Percentiles rank a stretch among this genome's conserved stretches.
These are phyloP conservation scores for Salix viminalis DNA, from an alignment of 345 rosid species.

Conservation along the genomic window DNA sequence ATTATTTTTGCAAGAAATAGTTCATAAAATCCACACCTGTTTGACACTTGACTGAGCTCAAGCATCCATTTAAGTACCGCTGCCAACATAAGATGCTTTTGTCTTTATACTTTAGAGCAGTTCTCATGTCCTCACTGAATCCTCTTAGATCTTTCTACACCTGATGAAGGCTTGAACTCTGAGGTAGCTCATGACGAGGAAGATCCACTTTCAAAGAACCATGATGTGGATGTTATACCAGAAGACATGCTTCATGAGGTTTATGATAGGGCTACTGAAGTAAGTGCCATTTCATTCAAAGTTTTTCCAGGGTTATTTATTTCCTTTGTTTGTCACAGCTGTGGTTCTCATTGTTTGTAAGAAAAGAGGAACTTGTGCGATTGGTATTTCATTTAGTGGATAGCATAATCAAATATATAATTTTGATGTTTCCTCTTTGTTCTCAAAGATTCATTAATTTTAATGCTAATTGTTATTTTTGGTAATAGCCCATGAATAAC, in stretches of 20 bases:
- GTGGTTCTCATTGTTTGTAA: not conserved
- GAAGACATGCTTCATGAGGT: slow-evolving; percentile 57
- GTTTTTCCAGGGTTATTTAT: not conserved
- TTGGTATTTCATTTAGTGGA: not conserved
- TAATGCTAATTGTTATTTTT: too few species aligned
- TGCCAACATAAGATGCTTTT: not conserved
- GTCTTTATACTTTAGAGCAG: not conserved
- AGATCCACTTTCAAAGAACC: slow-evolving; percentile 23
- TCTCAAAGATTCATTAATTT: too few species aligned
- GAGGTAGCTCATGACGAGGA: slow-evolving; percentile 33
- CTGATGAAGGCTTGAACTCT: slow-evolving; percentile 29
- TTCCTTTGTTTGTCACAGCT: not conserved
- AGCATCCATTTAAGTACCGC: too few species aligned
- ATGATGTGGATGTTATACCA: slow-evolving; percentile 30
- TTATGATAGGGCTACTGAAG: slow-evolving; percentile 43
- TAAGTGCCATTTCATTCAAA: slow-evolving; percentile 18
- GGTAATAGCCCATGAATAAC: too few species aligned
- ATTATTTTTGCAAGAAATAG: too few species aligned
- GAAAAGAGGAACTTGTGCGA: not conserved
- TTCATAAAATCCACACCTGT: too few species aligned
- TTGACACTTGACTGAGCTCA: too few species aligned
- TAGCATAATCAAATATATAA: too few species aligned
- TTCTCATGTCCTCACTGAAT: not conserved
- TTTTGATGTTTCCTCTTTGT: too few species aligned
- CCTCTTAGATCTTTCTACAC: slow-evolving; percentile 19